phyloP scores from a whole-genome alignment of 108 stramenopile genomes.

The Mediolabrus comicus region DNA sequence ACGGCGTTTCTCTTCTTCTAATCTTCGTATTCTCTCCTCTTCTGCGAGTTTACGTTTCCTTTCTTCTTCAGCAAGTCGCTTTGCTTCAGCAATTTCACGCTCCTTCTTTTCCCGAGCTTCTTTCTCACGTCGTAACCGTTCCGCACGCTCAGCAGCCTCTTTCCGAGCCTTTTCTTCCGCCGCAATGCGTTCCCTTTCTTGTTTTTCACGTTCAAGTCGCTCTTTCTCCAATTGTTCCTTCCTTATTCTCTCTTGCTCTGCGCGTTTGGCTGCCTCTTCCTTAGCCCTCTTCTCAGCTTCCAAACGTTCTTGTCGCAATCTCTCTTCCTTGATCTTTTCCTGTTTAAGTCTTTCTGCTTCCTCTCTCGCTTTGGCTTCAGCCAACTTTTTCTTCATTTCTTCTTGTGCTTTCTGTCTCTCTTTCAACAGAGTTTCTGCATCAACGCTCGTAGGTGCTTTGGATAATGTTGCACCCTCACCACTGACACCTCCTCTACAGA shows the following conservation, averaged over 20 bases:
- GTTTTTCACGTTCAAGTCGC: constrained; percentile 9
- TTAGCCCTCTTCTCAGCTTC: constrained; percentile 26
- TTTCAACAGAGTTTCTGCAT: background rate
- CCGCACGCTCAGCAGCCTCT: constrained; percentile 22
- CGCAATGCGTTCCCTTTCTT: constrained; percentile 9
- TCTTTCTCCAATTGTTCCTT: constrained; percentile 24
- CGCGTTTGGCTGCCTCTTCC: constrained; percentile 13
- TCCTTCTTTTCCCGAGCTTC: constrained; percentile 18
- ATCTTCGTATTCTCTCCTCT: background rate
- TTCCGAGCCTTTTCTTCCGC: constrained; percentile 17
- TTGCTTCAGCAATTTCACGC: constrained; percentile 22
- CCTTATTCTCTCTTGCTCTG: constrained; percentile 16
- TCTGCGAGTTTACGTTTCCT: constrained; percentile 13
- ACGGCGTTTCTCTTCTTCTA: constrained; percentile 36
- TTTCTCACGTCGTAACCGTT: constrained; percentile 29
- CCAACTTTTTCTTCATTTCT: constrained; percentile 12
- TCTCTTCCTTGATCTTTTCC: constrained; percentile 13
- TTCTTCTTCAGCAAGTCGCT: constrained; percentile 15
- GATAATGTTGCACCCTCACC: constrained; percentile 62
- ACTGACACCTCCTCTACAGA: constrained; percentile 85
- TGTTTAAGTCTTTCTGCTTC: constrained; percentile 3
- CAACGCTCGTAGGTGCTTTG: background rate
- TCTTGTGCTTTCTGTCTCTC: constrained; percentile 29
- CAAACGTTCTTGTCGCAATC: constrained; percentile 16
- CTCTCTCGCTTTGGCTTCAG: constrained; percentile 15